Base-by-base conservation (phyloP, 768 basidiomycete species). In the Hericium erinaceus region DNA sequence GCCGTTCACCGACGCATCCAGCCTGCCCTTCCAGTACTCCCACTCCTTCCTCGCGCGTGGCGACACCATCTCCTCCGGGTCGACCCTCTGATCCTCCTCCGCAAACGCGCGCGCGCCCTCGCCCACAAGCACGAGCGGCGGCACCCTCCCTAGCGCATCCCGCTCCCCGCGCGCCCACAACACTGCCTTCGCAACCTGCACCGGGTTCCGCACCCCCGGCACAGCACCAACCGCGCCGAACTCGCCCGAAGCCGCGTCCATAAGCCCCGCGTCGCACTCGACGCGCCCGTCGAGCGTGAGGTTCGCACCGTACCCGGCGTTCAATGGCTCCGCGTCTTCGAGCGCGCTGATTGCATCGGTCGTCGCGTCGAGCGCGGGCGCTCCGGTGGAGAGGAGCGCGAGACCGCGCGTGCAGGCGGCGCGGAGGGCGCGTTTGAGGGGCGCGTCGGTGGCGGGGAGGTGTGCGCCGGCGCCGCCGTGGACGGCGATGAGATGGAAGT, bases 401-500 rank as follows among this genome's bases (percentile, higher is more conserved):
- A 58, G 72, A 70, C 87, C 86, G 71, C 74, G 70, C 77, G 74
- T 57, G 20, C 61, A 54, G 64, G 91, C 69, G 4, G 78, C 78
- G 12, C 68, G 70, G 60, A 84, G 86, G 40, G 87, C 72, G 39
- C 74, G 72, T 26, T 74, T 71, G 55, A 87, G 84, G 15, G 73
- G 69, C 0, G 57, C 20, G 52, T 62, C 57, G 1, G 67, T 52
- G 18, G 48, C 60, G 49, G 65, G 70, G 7, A 74, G 66, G 62
- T 90, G 87, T n/a, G 73, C 68, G 3, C 89, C 90, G 26, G 90
- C 90, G 33, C 90, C 90, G 11, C 85, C 89, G 62, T 92, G 90
- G 11, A 88, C 85, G 2, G 81, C 82, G 57, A 89, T 69, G 13
- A 71, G 10, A 40, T 64, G 63, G 33, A 61, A 55, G 3, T 60